phyloP scores from a whole-genome alignment of 768 basidiomycete species.

The Suillus subalutaceus region DNA sequence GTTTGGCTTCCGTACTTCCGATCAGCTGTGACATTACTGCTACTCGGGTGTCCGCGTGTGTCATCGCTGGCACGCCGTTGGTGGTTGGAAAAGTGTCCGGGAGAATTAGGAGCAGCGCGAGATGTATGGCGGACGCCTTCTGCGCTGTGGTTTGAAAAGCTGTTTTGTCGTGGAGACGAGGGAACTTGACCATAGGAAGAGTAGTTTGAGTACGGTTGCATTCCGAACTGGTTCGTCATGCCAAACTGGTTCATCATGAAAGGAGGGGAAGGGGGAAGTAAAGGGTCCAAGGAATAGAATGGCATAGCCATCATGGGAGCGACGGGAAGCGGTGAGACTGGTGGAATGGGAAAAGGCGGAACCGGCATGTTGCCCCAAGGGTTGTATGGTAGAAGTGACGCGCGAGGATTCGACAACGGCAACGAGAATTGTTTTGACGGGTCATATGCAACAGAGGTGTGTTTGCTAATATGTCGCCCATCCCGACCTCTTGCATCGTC shows the following conservation, averaged over 20 bases:
- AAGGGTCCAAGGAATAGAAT: conserved; percentile 57
- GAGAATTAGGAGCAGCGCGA: conserved; percentile 22
- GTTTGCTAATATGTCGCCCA: conserved; percentile 40
- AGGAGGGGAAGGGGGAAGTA: conserved; percentile 73
- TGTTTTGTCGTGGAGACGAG: conserved; percentile 24
- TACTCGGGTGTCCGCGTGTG: conserved; percentile 17
- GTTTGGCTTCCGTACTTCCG: conserved; percentile 20
- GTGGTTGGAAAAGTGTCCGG: conserved; percentile 18
- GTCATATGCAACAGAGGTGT: conserved; percentile 43
- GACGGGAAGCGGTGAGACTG: conserved; percentile 40
- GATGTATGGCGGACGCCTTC: conserved; percentile 24
- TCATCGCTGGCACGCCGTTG: conserved; percentile 37
- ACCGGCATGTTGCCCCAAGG: conserved; percentile 25
- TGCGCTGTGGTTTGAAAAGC: conserved; percentile 27
- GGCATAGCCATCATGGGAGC: conserved; percentile 40
- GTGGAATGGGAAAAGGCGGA: conserved; percentile 30
- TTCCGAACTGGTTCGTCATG: conserved; percentile 52
- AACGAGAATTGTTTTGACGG: conserved; percentile 32
- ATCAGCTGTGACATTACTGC: conserved; percentile 15
- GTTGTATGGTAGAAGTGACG: conserved; percentile 29
- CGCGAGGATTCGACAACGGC: conserved; percentile 22
- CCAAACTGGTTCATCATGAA: conserved; percentile 71
- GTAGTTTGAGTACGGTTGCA: conserved; percentile 40
- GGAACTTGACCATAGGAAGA: conserved; percentile 37
- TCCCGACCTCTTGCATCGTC: conserved; percentile 53